These are phyloP conservation scores for Xylaria intraflava DNA, from an alignment of 495 filamentous ascomycete genomes.

Conservation along the genomic window DNA sequence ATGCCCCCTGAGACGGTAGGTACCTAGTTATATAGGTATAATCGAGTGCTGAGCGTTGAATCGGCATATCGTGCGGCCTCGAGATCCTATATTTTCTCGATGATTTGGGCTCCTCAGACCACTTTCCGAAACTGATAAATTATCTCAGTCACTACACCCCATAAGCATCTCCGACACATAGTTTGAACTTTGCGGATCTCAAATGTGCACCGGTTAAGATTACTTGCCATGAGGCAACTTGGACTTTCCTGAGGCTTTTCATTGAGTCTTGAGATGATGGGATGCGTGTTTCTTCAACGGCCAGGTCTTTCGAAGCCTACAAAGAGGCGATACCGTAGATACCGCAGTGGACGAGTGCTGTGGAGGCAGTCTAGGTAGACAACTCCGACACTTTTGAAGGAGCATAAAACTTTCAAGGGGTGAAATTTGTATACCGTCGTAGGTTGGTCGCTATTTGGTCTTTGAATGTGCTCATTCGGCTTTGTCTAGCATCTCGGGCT, in stretches of 20 bases:
- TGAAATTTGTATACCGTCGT: slow-evolving; percentile 35
- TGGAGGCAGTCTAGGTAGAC: slow-evolving; percentile 16
- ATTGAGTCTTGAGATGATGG: slow-evolving; percentile 19
- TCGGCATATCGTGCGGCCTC: neutral
- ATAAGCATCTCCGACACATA: slow-evolving; percentile 32
- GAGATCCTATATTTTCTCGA: slow-evolving; percentile 38
- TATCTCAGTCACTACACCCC: slow-evolving; percentile 30
- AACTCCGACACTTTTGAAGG: slow-evolving; percentile 16
- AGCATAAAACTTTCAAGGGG: slow-evolving; percentile 21
- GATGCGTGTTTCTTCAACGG: slow-evolving; percentile 16
- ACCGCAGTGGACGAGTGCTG: slow-evolving; percentile 20
- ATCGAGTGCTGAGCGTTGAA: neutral
- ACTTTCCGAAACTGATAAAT: slow-evolving; percentile 33
- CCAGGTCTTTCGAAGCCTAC: too few species aligned
- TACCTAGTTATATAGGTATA: too few species aligned
- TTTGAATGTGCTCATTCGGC: slow-evolving; percentile 47
- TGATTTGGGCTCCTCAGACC: slow-evolving; percentile 46
- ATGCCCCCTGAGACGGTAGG: too few species aligned
- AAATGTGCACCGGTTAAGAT: slow-evolving; percentile 36
- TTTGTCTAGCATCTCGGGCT: slow-evolving; percentile 22
- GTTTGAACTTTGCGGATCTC: slow-evolving; percentile 40
- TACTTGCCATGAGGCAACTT: slow-evolving; percentile 28
- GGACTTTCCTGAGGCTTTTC: slow-evolving; percentile 23
- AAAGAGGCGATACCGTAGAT: slow-evolving; percentile 21
- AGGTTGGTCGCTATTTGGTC: slow-evolving; percentile 44